Evolutionary conservation across 2,329 filamentous ascomycete species (phyloP), one percentile per base, ranked within the genome.

Genomic region (Ilyonectria sp.): DNA sequence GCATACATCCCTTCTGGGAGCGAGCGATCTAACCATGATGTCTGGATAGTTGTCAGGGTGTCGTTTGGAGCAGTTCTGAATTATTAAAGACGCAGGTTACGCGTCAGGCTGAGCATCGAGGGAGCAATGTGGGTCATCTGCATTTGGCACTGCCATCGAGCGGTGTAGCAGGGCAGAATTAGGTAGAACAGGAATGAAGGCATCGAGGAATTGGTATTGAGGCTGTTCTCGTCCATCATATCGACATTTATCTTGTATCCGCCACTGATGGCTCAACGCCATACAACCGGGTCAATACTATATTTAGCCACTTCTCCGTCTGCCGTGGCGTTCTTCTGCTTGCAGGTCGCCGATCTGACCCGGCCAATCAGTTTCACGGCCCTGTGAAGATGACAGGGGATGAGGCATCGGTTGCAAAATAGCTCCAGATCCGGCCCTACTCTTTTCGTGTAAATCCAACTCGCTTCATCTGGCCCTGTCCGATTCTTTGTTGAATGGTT

Each of bases 11-110:
- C 15, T n/a, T 15, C 15, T 17, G 40, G 7, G 11, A 43, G 40
- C 40, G 15, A 17, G 7, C 17, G 8, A 8, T 5, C 40, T 43
- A 7, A 43, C 40, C 40, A 43, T 43, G 15, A 43, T 43, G 15
- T 43, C 5, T 43, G 5, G 8, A 43, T 43, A n/a, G 15, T n/a
- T 56, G 33, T 44, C 52, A 58, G 66, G 56, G 59, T 49, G 65
- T 59, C 52, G 74, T 79, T 65, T 75, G 75, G 26, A 58, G 33
- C 55, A 37, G 46, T 44, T 47, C 43, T 23, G 63, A 69, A 66
- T 15, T 17, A 43, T 43, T n/a, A 43, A 43, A 43, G 40, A 43
- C 40, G 40, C 40, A 43, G 15, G 40, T 40, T 43, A n/a, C 40
- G 40, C 40, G 40, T 43, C 40, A 43, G 40, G 40, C 40, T 43